Conservation (phyloP, 805 yeast species). For the Candida nemodendra region DNA sequence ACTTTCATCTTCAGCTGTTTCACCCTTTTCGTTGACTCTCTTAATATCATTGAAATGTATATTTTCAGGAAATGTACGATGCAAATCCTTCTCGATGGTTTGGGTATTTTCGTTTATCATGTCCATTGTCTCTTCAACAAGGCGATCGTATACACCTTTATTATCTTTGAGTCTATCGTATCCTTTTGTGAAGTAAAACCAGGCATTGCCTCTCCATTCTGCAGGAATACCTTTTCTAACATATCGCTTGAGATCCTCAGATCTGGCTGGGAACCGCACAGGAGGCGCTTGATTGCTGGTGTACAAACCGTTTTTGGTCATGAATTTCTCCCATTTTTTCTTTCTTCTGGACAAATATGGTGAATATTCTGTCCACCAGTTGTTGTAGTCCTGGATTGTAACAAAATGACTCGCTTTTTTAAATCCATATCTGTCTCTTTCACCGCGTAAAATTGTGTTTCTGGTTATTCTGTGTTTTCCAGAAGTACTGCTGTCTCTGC, state of each 20-base stretch:
- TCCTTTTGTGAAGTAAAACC: constrained; percentile 95
- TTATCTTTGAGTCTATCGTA: constrained; percentile 57
- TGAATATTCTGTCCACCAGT: constrained; percentile 73
- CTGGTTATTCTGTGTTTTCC: constrained; percentile 7
- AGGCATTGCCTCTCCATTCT: constrained; percentile 95
- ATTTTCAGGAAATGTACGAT: constrained; percentile 95
- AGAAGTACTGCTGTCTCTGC: background rate
- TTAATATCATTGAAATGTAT: constrained; percentile 60
- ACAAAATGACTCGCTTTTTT: constrained; percentile 60
- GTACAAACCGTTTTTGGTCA: constrained; percentile 65
- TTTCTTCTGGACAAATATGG: constrained; percentile 63
- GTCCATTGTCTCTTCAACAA: constrained; percentile 56
- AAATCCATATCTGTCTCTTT: constrained; percentile 84
- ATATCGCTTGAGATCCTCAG: constrained; percentile 75
- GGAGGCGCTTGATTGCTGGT: constrained; percentile 49
- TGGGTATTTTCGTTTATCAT: constrained; percentile 76
- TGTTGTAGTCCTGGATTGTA: constrained; percentile 56
- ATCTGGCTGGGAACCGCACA: constrained; percentile 68
- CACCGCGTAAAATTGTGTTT: constrained; percentile 23
- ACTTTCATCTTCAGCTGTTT: constrained; percentile 45
- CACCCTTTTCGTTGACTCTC: constrained; percentile 8
- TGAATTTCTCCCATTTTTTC: constrained; percentile 69
- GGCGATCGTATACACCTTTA: constrained; percentile 68
- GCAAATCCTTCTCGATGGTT: constrained; percentile 88
- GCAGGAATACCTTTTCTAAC: constrained; percentile 93